These are phyloP conservation scores for Salvia splendens DNA, from an alignment of 257 asterid species.

Conservation along the genomic window DNA sequence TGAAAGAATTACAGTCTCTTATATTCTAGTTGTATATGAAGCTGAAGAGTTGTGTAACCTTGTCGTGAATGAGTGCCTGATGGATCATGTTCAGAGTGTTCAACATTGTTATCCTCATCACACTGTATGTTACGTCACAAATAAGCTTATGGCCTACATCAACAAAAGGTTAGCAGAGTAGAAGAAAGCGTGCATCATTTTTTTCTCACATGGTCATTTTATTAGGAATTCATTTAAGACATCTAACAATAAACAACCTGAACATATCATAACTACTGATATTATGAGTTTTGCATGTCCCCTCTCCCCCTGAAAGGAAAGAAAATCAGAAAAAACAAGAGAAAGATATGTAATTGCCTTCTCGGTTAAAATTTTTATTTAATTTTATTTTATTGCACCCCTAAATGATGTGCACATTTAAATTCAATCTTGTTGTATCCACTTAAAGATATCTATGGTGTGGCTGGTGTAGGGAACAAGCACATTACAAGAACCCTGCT, in stretches of 20 bases:
- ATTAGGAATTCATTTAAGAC: conserved; percentile 9
- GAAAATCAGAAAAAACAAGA: background rate
- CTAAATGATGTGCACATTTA: background rate
- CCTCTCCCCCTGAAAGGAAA: background rate
- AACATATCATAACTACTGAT: background rate
- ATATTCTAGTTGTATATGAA: conserved; percentile 65
- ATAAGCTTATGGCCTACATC: conserved; percentile 78
- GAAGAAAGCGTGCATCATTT: background rate
- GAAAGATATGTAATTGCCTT: conserved; percentile 4
- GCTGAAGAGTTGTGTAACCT: conserved; percentile 92
- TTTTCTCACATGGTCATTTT: background rate
- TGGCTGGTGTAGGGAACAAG: conserved; percentile 70
- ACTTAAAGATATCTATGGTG: conserved; percentile 22
- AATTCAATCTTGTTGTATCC: conserved; percentile 17
- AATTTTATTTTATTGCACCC: background rate
- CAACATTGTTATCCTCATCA: conserved; percentile 69
- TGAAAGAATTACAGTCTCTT: conserved; percentile 50
- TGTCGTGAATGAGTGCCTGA: conserved; percentile 52
- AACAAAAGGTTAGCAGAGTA: conserved; percentile 62
- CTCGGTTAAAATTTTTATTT: background rate
- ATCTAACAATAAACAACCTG: background rate
- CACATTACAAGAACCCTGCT: conserved; percentile 73
- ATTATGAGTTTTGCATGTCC: conserved; percentile 1
- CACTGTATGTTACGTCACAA: conserved; percentile 77
- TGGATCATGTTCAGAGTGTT: conserved; percentile 59